A percentile compares a stretch with the other conserved stretches of the same genome.
phyloP scores from a whole-genome alignment of 306 rosid species.

The Malus sieversii region DNA sequence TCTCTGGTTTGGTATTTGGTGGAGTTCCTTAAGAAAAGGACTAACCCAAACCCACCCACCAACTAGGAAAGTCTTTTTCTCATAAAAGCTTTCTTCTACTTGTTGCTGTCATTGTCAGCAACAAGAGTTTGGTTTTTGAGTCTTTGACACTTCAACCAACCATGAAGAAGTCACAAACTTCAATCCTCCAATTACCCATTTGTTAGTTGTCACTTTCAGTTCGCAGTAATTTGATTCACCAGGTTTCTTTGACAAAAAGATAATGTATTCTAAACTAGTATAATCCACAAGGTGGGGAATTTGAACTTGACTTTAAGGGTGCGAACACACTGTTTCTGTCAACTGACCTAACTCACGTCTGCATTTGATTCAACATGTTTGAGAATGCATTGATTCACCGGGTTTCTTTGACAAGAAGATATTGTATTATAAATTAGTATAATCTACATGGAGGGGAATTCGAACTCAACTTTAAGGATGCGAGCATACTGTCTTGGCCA shows the following conservation, averaged over 20 bases:
- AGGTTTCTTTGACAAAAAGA: background rate
- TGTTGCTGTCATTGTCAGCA: background rate
- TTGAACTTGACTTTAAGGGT: too few relatives aligned
- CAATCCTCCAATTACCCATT: background rate
- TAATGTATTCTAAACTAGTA: too few relatives aligned
- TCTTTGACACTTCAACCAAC: background rate
- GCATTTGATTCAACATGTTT: background rate
- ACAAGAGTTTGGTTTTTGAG: background rate
- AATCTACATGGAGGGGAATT: too few relatives aligned
- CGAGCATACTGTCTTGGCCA: too few relatives aligned
- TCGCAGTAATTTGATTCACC: background rate
- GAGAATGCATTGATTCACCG: too few relatives aligned
- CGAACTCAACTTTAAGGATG: too few relatives aligned
- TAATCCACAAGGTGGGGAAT: background rate
- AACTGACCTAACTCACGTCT: too few relatives aligned
- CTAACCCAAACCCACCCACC: background rate
- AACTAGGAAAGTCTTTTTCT: background rate
- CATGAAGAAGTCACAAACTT: background rate
- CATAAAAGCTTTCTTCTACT: background rate
- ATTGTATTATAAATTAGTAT: too few relatives aligned
- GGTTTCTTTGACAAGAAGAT: too few relatives aligned
- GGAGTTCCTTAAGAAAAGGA: background rate
- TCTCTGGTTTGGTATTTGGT: background rate
- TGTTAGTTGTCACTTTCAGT: background rate
- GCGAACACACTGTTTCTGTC: fast-evolving